phyloP scores from a whole-genome alignment of 2,329 filamentous ascomycete species.

The Pseudogymnoascus sp. region DNA sequence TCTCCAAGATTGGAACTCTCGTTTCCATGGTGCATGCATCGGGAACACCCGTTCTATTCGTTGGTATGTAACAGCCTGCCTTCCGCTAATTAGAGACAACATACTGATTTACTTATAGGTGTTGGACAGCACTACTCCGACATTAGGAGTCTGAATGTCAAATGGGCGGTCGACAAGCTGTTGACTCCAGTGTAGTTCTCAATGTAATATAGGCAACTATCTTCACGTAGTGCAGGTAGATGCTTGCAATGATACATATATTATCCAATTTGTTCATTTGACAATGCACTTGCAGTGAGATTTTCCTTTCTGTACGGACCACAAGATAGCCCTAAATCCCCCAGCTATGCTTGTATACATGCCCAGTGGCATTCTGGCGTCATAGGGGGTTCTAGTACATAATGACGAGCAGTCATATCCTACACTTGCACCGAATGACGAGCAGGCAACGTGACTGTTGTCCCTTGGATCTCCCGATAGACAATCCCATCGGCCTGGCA shows the following conservation, averaged over 20 bases:
- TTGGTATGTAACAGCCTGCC: conserved; percentile 43
- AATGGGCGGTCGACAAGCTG: conserved; percentile 61
- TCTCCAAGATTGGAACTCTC: conserved; percentile 51
- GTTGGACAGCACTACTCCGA: conserved; percentile 64
- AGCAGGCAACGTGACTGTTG: not conserved
- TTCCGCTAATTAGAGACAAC: not conserved
- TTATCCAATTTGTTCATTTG: not conserved
- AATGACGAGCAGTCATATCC: not conserved
- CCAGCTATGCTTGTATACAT: not conserved
- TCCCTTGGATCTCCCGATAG: not conserved
- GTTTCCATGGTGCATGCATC: conserved; percentile 98
- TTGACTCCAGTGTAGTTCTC: conserved; percentile 28
- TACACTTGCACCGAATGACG: not conserved
- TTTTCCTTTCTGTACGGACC: not conserved
- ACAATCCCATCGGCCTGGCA: not conserved
- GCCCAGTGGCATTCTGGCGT: not conserved
- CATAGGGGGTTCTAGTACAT: no score
- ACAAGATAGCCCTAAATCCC: not conserved
- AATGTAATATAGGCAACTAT: not conserved
- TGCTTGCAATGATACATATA: conserved; percentile 4
- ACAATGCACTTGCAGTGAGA: not conserved
- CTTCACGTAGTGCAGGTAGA: not conserved
- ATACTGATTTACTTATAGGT: conserved; percentile 20
- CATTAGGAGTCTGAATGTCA: conserved; percentile 59
- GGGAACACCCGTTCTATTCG: conserved; percentile 88